Base-by-base conservation (phyloP, 2,329 filamentous ascomycete genomes). In the Ophiostoma novo-ulmi region DNA sequence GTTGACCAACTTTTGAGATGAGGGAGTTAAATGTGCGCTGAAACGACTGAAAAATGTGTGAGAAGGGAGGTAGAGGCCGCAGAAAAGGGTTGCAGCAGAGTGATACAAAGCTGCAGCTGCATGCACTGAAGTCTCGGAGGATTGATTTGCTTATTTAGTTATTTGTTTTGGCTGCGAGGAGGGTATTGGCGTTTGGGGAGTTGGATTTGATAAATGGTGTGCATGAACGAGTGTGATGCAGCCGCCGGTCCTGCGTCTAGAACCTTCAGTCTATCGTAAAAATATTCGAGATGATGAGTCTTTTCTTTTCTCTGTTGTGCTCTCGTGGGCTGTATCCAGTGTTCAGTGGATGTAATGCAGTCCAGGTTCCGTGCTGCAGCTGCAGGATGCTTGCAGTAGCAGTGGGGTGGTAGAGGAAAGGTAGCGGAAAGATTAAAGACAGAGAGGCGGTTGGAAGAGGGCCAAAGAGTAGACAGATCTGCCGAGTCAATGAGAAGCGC, bases 191-290 rank as follows among this genome's bases (percentile, higher is more conserved):
- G 31, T n/a, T 38, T 39, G 63, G 63, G 10, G 31, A 3, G 17
- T 65, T 39, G 26, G 22, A 6, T 8, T n/a, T 48, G 44, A 48
- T 48, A 17, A 26, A 69, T 26, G 17, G 48, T 48, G 36, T 71
- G 70, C 70, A 71, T 71, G 70, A 71, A 67, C 70, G 70, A 71
- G 61, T 63, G 67, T 69, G 70, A 67, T 67, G 38, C 36, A 68
- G 61, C 48, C 22, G 44, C 63, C 61, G 38, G 63, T 61, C 61
- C 31, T 69, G 61, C 36, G 67, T 63, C 41, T 71, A 63, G 58
- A 63, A 63, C 26, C 58, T 31, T 31, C 3, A 26, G 26, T 26
- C 55, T 31, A 61, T 22, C 35, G 52, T 58, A 35, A 2, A 35
- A 22, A 26, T 58, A 48, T 58, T 58, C 7, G 52, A 14, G 52